Base-by-base conservation (phyloP, 2,329 filamentous ascomycete species). In the Trichoderma oligosporum region DNA sequence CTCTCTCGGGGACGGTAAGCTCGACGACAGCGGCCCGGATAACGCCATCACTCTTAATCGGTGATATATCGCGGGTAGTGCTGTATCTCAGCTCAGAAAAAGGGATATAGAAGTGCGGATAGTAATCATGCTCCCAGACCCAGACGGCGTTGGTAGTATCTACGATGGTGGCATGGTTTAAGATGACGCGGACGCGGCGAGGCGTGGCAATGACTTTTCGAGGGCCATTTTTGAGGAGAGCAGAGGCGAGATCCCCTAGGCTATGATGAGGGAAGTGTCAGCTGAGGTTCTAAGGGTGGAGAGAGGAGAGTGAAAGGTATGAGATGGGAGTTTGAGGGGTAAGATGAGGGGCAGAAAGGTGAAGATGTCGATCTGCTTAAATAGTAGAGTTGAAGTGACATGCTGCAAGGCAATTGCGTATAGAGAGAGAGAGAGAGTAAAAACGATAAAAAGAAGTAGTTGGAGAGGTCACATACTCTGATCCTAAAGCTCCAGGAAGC, bases 91-190 rank as follows among this genome's bases (percentile, higher is more conserved):
- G 57, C 36, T 67, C 69, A 0, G 58, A 41, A 0, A 52, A 46
- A 0, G 74, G 73, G 3, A 79, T 63, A 54, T 78, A 78, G 57
- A 73, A 74, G 24, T 79, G 71, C 1, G 78, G 78, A 62, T 79
- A 82, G 55, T 67, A 73, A 1, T 73, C 70, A 59, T 82, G 77
- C 62, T 78, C 75, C 75, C 75, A 78, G 7, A 77, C 70, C 56
- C 70, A 71, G 14, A 68, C 52, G 2, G 72, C 73, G 20, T 66
- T 59, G 1, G 66, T 69, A 0, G 74, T 74, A 57, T 77, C 75
- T 14, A 73, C 67, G 22, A 74, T 68, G 56, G 63, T 64, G 4
- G 61, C 62, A 22, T 65, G 63, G 56, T 72, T 69, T 56, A 69
- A 65, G 8, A 73, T 54, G 39, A 73, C 69, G 11, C 72, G 66